A percentile compares a stretch with the other conserved stretches of the same genome.
Conservation (phyloP, 2,329 filamentous ascomycete species). For the Fusarium anguioides region DNA sequence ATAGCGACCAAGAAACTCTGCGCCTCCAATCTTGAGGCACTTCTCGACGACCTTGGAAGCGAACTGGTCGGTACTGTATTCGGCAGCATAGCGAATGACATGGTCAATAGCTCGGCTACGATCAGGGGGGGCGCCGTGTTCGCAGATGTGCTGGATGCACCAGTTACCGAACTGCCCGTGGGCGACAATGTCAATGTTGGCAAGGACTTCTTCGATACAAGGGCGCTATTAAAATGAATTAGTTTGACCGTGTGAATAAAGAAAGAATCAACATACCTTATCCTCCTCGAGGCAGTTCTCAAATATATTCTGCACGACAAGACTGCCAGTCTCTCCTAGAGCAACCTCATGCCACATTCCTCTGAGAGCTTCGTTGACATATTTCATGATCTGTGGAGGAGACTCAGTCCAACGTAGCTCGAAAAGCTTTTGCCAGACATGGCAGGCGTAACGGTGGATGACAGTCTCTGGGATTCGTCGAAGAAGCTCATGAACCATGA, state of each 20-base stretch:
- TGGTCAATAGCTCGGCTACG: conserved; percentile 95
- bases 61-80: conserved; percentile 99
- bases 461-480: conserved; percentile 97
- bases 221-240: conserved; percentile 73
- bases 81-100: conserved; percentile 90
- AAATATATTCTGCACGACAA: conserved; percentile 99
- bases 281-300: conserved; percentile 99
- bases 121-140: conserved; percentile 91
- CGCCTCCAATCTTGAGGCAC: conserved; percentile 94
- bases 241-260: conserved; percentile 9
- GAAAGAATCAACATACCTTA: conserved; percentile 73
- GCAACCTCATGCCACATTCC: conserved; percentile 99
- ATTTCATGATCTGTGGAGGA: conserved; percentile 98
- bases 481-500: conserved; percentile 98
- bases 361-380: conserved; percentile 91
- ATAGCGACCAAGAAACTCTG: conserved; percentile 91
- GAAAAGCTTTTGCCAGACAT: conserved; percentile 99
- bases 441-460: conserved; percentile 97
- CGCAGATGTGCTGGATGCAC: conserved; percentile 99
- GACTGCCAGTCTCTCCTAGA: conserved; percentile 93
- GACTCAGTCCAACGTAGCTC: conserved; percentile 95
- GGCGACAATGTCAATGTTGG: conserved; percentile 94
- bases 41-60: conserved; percentile 99
- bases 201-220: conserved; percentile 95
- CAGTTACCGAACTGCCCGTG: conserved; percentile 99